Conservation (phyloP, 208 protist genomes). For the Trypanosoma avium region DNA sequence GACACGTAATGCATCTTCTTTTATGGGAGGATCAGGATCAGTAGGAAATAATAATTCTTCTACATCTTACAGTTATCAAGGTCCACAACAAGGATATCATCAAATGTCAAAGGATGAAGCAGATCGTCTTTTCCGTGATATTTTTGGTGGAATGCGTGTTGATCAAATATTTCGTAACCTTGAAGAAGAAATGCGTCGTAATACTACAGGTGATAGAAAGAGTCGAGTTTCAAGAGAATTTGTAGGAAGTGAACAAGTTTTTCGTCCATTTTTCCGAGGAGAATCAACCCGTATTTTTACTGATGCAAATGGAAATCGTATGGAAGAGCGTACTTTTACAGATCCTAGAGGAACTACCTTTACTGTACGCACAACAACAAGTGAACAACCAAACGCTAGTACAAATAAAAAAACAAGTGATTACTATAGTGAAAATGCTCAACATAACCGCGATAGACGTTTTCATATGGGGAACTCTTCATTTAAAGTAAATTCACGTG, state of each 20-base stretch:
- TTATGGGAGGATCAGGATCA: constrained; percentile 18
- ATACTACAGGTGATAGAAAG: constrained; percentile 26
- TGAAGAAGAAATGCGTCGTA: constrained; percentile 71
- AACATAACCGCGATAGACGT: constrained; percentile 44
- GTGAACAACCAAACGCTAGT: constrained; percentile 66
- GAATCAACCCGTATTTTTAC: constrained; percentile 56
- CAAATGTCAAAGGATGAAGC: constrained; percentile 90
- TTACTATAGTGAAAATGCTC: constrained; percentile 43
- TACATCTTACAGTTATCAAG: constrained; percentile 20
- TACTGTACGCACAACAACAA: constrained; percentile 66
- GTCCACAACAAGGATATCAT: constrained; percentile 45
- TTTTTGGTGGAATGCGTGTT: constrained; percentile 85
- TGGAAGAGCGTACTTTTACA: constrained; percentile 80
- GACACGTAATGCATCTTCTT: constrained; percentile 35
- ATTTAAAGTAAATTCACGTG: constrained; percentile 34
- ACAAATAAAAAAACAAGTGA: constrained; percentile 67
- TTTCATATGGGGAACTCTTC: constrained; percentile 64
- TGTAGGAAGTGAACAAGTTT: constrained; percentile 33
- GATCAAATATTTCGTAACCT: constrained; percentile 86
- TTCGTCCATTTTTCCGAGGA: constrained; percentile 66
- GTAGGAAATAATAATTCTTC: constrained; percentile 5
- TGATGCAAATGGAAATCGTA: constrained; percentile 74
- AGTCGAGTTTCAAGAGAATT: constrained; percentile 45
- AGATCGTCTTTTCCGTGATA: constrained; percentile 77
- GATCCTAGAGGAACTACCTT: constrained; percentile 64